Conservation (phyloP, 108 stramenopile species). For the Cylindrotheca fusiformis region DNA sequence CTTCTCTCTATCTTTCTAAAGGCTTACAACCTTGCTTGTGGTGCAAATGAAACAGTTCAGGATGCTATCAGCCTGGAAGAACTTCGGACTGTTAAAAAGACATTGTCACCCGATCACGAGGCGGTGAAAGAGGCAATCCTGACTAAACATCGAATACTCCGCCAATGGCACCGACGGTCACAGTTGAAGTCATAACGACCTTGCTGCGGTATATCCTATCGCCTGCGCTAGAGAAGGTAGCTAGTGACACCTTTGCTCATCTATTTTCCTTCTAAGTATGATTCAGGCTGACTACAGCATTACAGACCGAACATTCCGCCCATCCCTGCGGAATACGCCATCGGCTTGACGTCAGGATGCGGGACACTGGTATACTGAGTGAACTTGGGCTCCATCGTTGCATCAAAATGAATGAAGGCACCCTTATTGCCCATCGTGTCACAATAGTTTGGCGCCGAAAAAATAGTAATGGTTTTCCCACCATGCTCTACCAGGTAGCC, state of each 20-base stretch:
- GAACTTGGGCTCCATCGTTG: constrained; percentile 78
- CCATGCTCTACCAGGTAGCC: constrained; percentile 99
- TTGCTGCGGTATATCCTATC: no score
- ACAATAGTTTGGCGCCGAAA: constrained; percentile 99
- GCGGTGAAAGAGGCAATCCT: constrained; percentile 52
- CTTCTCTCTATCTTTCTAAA: constrained; percentile 11
- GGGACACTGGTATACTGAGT: constrained; percentile 89
- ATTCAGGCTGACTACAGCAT: neutral
- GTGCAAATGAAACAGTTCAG: neutral
- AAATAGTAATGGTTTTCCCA: constrained; percentile 98
- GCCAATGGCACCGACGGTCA: constrained; percentile 60
- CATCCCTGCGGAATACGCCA: constrained; percentile 97
- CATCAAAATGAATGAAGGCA: constrained; percentile 93
- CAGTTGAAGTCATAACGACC: no score
- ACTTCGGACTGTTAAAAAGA: constrained; percentile 47
- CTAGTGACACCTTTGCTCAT: neutral
- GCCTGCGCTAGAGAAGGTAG: neutral
- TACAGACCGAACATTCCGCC: constrained; percentile 61
- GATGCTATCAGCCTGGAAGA: constrained; percentile 23
- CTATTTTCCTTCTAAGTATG: neutral
- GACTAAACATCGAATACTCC: constrained; percentile 60
- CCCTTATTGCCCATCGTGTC: constrained; percentile 99
- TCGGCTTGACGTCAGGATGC: constrained; percentile 96
- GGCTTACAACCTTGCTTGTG: neutral
- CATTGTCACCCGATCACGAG: constrained; percentile 54